Base-by-base conservation (phyloP, 2,329 filamentous ascomycete genomes). In the Monosporascus sp. region DNA sequence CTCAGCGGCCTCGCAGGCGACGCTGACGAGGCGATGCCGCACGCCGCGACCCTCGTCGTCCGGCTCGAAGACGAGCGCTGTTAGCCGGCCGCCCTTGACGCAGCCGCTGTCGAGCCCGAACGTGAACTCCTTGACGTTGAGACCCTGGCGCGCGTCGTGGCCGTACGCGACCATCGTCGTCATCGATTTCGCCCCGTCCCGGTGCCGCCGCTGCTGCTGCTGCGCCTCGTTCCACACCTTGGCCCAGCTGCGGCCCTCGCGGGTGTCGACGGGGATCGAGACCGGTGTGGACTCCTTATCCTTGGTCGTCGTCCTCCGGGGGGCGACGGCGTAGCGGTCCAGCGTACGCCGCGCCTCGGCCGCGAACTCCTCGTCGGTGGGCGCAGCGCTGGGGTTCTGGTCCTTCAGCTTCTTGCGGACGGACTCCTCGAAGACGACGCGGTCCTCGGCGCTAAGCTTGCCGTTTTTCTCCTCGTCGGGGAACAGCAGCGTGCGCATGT, bases 21-120 rank as follows among this genome's bases (percentile, higher is more conserved):
- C 58, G 45, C 60, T 62, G 24, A 62, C 60, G 39, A 64, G 44
- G 5, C 55, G 45, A 43, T 59, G 59, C 37, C 48, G 50, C 22
- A 64, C 53, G 14, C 55, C 56, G 24, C 59, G 67, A 6, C 65
- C 68, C 6, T 63, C 59, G 2, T 63, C 52, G 5, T 60, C 65
- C 3, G 72, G 81, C 60, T 88, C 81, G 37, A 97, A 81, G 2
- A 97, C 77, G 54, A 96, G 70, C 1, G 89, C 92, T 1, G 88
- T 90, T 58, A 99, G 74, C 57, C 83, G 77, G 1, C 84, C 85
- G 11, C 91, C 92, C 57, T 81, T 82, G 3, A 90, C 84, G 67
- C 94, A 97, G 0, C 85, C 87, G 0, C 88, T 89, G 69, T 97
- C 94, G 47, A 97, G 75, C 0, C 94, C 94, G 64, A 91, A 89